Evolutionary conservation across 345 rosid species (phyloP), one percentile per base, ranked within the genome.

Genomic region (Rhodamnia argentea): DNA sequence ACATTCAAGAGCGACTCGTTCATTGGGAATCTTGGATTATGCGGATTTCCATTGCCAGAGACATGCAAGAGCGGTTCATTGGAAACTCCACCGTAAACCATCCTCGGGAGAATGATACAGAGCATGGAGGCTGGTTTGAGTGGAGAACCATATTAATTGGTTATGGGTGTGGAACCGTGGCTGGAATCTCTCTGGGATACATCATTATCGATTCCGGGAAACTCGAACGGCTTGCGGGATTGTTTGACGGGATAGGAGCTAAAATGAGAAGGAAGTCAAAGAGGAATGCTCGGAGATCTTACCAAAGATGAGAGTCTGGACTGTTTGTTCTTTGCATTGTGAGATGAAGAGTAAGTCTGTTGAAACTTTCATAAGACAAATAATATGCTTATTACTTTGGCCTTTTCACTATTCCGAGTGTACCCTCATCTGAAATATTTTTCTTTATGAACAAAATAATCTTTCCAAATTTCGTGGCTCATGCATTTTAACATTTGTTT

Each of bases 171-270:
- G 89, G 91, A 32, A 5, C 52, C 5, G 78, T 84, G 47, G 10
- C 83, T 18, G 85, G 91, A 8, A 7, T 83, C 14, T 4, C 57
- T 13, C 10, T 84, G 12, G 88, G 85, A 16, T 85, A 75, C 75
- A 47, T 74, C 1, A 10, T 85, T 50, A 56, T 86, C 50, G 24
- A 62, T 24, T 29, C 37, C 3, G 29, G 18, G 29, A 29, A 76
- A 75, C 16, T 59, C 22, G 56, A 20, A 74, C 54, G 70, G 75
- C 12, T 10, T 82, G 90, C 4, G 83, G 3, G 54, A 87, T 86
- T 56, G 88, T 90, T 90, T 5, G 96, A 92, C 52, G 91, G 58
- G 75, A 93, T 84, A 26, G 90, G 91, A 85, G 95, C 91, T n/a
- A 92, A 86, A 52, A 93, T 83, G 75, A 93, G 90, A 87, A 94